These are phyloP conservation scores for Phytophthora palmivora DNA, from an alignment of 352 stramenopile genomes.

Conservation along the genomic window DNA sequence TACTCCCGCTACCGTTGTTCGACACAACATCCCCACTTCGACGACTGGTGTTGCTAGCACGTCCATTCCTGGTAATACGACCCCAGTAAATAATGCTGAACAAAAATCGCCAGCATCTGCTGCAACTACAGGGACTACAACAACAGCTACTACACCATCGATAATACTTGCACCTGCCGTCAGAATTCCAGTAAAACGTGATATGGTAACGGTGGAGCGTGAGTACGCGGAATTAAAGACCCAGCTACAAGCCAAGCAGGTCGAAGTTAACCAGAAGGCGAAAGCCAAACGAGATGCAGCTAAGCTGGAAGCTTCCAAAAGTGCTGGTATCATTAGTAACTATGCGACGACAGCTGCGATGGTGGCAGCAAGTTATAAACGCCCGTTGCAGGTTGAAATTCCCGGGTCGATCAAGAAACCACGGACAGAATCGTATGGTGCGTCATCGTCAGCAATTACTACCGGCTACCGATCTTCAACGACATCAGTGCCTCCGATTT, in stretches of 20 bases:
- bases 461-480: constrained; percentile 16
- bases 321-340: constrained; percentile 3
- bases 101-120: neutral
- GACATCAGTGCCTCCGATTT: constrained; percentile 42
- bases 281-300: constrained; percentile 34
- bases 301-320: constrained; percentile 27
- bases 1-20: neutral
- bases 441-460: neutral
- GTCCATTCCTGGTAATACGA: neutral
- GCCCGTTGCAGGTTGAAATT: constrained; percentile 36
- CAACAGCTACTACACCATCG: neutral
- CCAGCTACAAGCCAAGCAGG: constrained; percentile 58
- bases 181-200: constrained; percentile 21
- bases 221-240: constrained; percentile 71
- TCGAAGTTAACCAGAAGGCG: constrained; percentile 45
- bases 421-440: constrained; percentile 9
- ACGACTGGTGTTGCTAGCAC: neutral
- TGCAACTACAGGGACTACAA: neutral
- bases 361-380: constrained; percentile 29
- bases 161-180: constrained; percentile 12
- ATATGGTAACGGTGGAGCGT: constrained; percentile 48
- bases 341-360: constrained; percentile 22
- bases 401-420: constrained; percentile 35
- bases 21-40: neutral
- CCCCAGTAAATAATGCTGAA: too few relatives aligned